phyloP scores from a whole-genome alignment of 2,329 filamentous ascomycete genomes.

The Aspergillus ochraceoroseus region DNA sequence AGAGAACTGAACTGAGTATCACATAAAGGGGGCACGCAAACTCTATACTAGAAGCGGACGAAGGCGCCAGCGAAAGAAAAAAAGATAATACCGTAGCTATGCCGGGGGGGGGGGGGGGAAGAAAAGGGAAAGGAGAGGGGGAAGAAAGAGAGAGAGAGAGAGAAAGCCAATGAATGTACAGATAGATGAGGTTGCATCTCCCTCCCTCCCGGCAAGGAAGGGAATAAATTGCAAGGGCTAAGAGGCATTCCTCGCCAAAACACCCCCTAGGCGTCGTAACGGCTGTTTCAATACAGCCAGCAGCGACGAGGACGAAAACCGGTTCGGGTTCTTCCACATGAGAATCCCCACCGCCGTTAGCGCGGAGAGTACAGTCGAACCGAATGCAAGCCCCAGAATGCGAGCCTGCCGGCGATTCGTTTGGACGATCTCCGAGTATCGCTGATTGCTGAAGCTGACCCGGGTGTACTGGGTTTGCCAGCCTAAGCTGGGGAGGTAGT shows the following conservation, averaged over 20 bases:
- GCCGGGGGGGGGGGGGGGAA: too few species aligned
- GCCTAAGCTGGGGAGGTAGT: constrained; percentile 69
- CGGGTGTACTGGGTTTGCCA: constrained; percentile 91
- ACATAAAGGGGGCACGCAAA: too few species aligned
- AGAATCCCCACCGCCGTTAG: constrained; percentile 29
- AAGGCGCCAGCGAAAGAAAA: too few species aligned
- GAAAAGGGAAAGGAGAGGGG: too few species aligned
- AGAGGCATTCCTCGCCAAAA: constrained; percentile 14
- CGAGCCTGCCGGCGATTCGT: constrained; percentile 65
- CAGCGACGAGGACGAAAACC: constrained; percentile 23
- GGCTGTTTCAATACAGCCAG: constrained; percentile 16
- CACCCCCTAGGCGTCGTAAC: constrained; percentile 15
- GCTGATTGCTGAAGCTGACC: constrained; percentile 88
- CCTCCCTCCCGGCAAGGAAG: too few species aligned
- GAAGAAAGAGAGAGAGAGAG: too few species aligned
- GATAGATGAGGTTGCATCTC: too few species aligned
- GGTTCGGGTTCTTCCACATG: constrained; percentile 30
- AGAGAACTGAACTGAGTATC: too few species aligned
- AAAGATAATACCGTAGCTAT: too few species aligned
- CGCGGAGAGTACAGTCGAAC: constrained; percentile 27
- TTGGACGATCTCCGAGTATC: constrained; percentile 75
- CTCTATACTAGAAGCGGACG: too few species aligned
- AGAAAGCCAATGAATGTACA: too few species aligned
- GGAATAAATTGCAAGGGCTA: too few species aligned
- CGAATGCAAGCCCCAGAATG: constrained; percentile 48